These are phyloP conservation scores for Clausena lansium DNA, from an alignment of 345 rosid species.

Conservation along the genomic window DNA sequence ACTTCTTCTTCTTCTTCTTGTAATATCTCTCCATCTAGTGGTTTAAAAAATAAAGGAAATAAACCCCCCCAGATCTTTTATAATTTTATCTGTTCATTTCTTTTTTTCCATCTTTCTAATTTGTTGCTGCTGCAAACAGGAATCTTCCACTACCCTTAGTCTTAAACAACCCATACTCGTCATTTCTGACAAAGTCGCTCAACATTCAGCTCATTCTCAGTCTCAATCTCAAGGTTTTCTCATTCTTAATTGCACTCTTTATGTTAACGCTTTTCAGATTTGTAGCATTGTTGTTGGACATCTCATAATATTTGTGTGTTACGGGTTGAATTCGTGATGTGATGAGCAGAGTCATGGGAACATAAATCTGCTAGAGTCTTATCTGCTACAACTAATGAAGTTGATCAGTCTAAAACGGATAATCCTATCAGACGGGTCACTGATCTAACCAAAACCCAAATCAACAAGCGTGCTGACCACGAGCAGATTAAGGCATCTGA, in stretches of 20 bases:
- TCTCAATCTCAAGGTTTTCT: conserved; percentile 32
- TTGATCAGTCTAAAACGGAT: conserved; percentile 36
- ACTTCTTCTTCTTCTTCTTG: neutral
- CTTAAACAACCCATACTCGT: conserved; percentile 52
- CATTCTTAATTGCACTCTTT: neutral
- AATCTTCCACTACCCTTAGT: conserved; percentile 37
- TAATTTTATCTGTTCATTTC: conserved; percentile 19
- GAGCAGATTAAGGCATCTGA: neutral
- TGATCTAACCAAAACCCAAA: conserved; percentile 16
- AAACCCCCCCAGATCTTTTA: neutral
- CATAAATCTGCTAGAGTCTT: conserved; percentile 74
- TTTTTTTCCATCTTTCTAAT: conserved; percentile 1
- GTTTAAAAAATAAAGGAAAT: too few relatives aligned
- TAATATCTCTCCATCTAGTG: too few relatives aligned
- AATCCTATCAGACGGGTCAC: conserved; percentile 60
- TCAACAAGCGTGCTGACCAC: conserved; percentile 2
- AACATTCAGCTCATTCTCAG: conserved; percentile 5
- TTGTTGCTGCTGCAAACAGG: conserved; percentile 37
- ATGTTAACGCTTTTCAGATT: neutral
- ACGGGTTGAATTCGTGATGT: conserved; percentile 24
- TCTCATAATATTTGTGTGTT: neutral
- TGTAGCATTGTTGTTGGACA: neutral
- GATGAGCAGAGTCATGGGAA: conserved; percentile 41
- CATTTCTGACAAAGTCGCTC: conserved; percentile 45
- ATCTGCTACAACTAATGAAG: conserved; percentile 48